A percentile compares a stretch with the other conserved stretches of the same genome.
These are phyloP conservation scores for Chrysanthemum makinoi DNA, from an alignment of 129 eudicot genomes.

Conservation along the genomic window DNA sequence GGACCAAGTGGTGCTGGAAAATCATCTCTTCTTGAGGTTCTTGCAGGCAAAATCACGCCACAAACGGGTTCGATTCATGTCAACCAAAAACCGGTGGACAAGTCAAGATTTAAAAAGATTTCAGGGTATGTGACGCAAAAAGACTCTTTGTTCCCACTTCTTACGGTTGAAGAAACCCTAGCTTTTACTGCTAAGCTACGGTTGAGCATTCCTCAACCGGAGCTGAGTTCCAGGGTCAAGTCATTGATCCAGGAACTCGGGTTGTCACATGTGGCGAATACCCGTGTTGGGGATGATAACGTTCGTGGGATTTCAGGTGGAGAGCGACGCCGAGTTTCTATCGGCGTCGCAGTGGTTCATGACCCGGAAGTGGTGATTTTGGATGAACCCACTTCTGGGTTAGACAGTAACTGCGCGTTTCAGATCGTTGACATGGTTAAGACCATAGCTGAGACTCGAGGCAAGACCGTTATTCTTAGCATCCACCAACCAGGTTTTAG, in stretches of 20 bases:
- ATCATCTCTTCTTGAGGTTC: slow-evolving; percentile 81
- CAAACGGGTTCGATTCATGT: slow-evolving; percentile 52
- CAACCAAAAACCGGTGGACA: slow-evolving; percentile 52
- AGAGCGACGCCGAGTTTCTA: slow-evolving; percentile 86
- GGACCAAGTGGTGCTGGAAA: slow-evolving; percentile 99
- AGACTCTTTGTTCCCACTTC: slow-evolving; percentile 85
- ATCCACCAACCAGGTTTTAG: slow-evolving; percentile 97
- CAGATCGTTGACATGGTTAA: slow-evolving; percentile 89
- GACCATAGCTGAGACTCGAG: slow-evolving; percentile 76
- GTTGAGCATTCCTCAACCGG: slow-evolving; percentile 38
- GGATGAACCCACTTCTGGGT: slow-evolving; percentile 96
- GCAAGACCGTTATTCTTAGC: slow-evolving; percentile 79
- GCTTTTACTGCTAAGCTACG: slow-evolving; percentile 70
- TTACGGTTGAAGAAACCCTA: slow-evolving; percentile 88
- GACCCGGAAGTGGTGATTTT: slow-evolving; percentile 82
- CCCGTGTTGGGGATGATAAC: slow-evolving; percentile 71
- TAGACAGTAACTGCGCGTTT: slow-evolving; percentile 82
- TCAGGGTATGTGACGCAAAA: slow-evolving; percentile 88
- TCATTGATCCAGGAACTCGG: slow-evolving; percentile 77
- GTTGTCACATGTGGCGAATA: slow-evolving; percentile 57
- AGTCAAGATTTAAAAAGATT: slow-evolving; percentile 57
- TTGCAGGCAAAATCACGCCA: slow-evolving; percentile 78
- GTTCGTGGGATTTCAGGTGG: slow-evolving; percentile 97
- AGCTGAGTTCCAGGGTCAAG: slow-evolving; percentile 51
- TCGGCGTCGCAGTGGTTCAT: slow-evolving; percentile 93